Evolutionary conservation across 2,329 filamentous ascomycete genomes (phyloP).

Genomic region (Colletotrichum magnum): DNA sequence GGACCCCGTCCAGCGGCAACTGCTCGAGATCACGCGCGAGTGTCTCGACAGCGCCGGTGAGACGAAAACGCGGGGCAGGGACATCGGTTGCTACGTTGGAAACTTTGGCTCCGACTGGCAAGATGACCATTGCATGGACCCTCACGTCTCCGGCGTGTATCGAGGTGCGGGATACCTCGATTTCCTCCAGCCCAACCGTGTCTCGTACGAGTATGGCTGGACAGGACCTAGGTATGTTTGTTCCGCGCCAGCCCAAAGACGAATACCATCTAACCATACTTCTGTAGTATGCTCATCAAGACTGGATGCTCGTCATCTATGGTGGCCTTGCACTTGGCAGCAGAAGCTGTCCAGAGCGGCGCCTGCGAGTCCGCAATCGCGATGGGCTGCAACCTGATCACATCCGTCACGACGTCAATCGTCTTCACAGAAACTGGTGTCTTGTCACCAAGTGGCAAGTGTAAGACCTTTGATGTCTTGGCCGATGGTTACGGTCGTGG

Average conservation of each 20-base stretch:
- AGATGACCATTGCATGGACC: constrained; percentile 36
- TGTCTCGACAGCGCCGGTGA: constrained; percentile 49
- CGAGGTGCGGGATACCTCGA: constrained; percentile 40
- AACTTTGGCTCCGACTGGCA: constrained; percentile 48
- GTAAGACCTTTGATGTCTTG: constrained; percentile 53
- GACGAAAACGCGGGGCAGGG: constrained; percentile 44
- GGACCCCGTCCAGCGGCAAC: constrained; percentile 49
- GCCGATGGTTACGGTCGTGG: constrained; percentile 60
- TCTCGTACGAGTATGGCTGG: constrained; percentile 51
- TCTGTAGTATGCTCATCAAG: constrained; percentile 49
- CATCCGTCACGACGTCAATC: constrained; percentile 31
- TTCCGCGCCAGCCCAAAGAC: no score
- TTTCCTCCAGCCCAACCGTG: constrained; percentile 48
- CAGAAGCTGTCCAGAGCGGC: constrained; percentile 45
- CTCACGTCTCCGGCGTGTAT: constrained; percentile 39
- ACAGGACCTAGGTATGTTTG: constrained; percentile 48
- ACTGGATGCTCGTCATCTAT: constrained; percentile 54
- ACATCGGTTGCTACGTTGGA: constrained; percentile 49
- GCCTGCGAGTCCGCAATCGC: constrained; percentile 50
- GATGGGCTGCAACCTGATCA: constrained; percentile 50
- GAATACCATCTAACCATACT: background rate
- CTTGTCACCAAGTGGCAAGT: constrained; percentile 46
- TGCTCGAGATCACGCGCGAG: constrained; percentile 48
- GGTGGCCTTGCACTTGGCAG: constrained; percentile 50
- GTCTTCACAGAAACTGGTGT: constrained; percentile 45